These are phyloP conservation scores for Hippophae gyantsensis DNA, from an alignment of 306 rosid species.

Conservation along the genomic window DNA sequence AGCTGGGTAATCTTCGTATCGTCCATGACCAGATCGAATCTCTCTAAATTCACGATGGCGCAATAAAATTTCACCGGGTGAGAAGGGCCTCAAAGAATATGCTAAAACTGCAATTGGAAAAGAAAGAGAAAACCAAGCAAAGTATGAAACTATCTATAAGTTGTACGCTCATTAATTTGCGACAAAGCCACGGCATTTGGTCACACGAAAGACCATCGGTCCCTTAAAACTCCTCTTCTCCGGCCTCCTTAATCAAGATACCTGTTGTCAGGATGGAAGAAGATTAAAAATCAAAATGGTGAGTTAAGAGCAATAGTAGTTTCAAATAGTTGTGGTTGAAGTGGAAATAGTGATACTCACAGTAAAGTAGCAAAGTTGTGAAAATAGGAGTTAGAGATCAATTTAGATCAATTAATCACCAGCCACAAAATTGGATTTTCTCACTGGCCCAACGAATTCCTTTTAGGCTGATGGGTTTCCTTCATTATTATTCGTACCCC, in stretches of 20 bases:
- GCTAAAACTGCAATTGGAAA: conserved; percentile 17
- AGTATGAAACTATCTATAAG: conserved; percentile 27
- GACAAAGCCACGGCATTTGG: conserved; percentile 45
- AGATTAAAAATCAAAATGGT: conserved; percentile 2
- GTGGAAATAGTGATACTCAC: too few relatives aligned
- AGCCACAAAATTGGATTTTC: conserved; percentile 89
- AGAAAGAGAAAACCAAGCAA: conserved; percentile 21
- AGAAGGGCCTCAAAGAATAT: conserved; percentile 42
- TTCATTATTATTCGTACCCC: conserved; percentile 69
- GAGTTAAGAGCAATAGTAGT: too few relatives aligned
- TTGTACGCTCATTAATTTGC: conserved; percentile 38
- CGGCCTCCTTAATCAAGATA: conserved; percentile 30
- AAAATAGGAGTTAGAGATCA: conserved; percentile 49
- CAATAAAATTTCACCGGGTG: conserved; percentile 20
- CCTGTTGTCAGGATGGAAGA: conserved; percentile 30
- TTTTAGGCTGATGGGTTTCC: conserved; percentile 57
- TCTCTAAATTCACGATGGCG: conserved; percentile 56
- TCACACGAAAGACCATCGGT: conserved; percentile 34
- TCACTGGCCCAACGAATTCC: conserved; percentile 60
- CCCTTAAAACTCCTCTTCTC: conserved; percentile 35
- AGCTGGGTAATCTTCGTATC: conserved; percentile 3
- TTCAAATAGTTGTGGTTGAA: too few relatives aligned
- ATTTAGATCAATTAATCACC: conserved; percentile 83
- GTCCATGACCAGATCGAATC: conserved; percentile 31
- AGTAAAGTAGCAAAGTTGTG: too few relatives aligned